phyloP scores from a whole-genome alignment of 129 eudicot species.

The Flaveria sonorensis region DNA sequence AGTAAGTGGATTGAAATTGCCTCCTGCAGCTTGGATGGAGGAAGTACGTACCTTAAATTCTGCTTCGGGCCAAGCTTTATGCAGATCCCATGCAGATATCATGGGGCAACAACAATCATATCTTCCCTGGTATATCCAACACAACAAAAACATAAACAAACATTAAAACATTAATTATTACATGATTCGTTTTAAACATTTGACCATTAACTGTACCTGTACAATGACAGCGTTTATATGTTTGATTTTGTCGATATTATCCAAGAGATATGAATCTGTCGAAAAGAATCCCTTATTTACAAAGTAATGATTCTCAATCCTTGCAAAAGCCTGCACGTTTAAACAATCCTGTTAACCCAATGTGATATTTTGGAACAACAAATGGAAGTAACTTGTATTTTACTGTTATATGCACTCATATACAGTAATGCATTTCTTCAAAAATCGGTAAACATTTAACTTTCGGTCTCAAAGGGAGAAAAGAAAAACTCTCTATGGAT shows the following conservation, averaged over 20 bases:
- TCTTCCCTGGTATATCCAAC: constrained; percentile 66
- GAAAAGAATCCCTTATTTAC: constrained; percentile 85
- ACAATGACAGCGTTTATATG: constrained; percentile 81
- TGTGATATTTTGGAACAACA: neutral
- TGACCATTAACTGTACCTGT: constrained; percentile 54
- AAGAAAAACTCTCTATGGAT: no score
- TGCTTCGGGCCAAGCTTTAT: constrained; percentile 99
- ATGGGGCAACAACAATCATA: constrained; percentile 95
- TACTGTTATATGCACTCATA: neutral
- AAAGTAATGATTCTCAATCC: constrained; percentile 97
- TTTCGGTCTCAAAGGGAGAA: neutral
- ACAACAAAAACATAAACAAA: constrained; percentile 11
- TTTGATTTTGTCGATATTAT: constrained; percentile 83
- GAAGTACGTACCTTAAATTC: constrained; percentile 62
- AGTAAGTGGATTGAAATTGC: neutral
- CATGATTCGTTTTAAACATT: neutral
- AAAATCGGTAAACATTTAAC: neutral
- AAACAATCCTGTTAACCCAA: constrained; percentile 2
- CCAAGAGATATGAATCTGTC: constrained; percentile 82
- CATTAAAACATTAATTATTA: neutral
- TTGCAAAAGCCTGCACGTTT: constrained; percentile 83
- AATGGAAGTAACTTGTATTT: neutral
- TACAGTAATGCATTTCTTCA: neutral
- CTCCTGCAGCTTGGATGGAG: neutral
- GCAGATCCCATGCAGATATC: constrained; percentile 99